Evolutionary conservation across 257 asterid species (phyloP).

Genomic region (Osmanthus fragrans): DNA sequence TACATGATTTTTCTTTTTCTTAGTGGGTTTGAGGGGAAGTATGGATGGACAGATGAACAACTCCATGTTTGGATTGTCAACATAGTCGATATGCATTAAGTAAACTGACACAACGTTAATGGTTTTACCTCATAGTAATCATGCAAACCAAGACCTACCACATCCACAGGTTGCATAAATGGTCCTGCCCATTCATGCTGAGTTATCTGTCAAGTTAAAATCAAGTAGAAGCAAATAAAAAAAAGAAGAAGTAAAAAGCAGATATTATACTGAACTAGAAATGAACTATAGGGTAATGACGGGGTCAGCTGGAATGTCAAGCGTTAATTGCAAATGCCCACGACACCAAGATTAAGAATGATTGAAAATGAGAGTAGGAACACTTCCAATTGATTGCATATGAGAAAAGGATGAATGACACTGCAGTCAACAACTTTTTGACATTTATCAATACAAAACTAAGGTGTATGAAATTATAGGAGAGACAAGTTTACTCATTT

Average conservation of each 20-base stretch:
- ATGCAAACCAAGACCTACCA: slow-evolving; percentile 59
- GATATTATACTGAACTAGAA: background rate
- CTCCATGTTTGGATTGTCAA: background rate
- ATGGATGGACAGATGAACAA: background rate
- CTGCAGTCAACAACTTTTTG: background rate
- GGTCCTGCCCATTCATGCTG: slow-evolving; percentile 91
- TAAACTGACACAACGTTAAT: slow-evolving; percentile 14
- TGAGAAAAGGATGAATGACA: background rate
- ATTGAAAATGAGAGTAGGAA: background rate
- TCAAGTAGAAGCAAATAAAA: background rate
- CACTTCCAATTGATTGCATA: background rate
- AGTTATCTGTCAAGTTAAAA: slow-evolving; percentile 57
- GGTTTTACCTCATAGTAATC: slow-evolving; percentile 72
- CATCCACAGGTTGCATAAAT: slow-evolving; percentile 46
- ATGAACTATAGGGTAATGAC: background rate
- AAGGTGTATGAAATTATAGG: background rate
- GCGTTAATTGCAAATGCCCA: background rate
- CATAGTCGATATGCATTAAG: background rate
- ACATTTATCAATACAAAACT: background rate
- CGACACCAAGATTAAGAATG: background rate
- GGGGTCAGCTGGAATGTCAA: background rate
- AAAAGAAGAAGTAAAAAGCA: background rate
- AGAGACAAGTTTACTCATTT: background rate
- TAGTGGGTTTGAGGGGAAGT: slow-evolving; percentile 9
- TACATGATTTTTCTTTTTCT: too few species aligned